A percentile compares a stretch with the other conserved stretches of the same genome.
phyloP scores from a whole-genome alignment of 164 flowering plant species.

The Litsea cubeba region DNA sequence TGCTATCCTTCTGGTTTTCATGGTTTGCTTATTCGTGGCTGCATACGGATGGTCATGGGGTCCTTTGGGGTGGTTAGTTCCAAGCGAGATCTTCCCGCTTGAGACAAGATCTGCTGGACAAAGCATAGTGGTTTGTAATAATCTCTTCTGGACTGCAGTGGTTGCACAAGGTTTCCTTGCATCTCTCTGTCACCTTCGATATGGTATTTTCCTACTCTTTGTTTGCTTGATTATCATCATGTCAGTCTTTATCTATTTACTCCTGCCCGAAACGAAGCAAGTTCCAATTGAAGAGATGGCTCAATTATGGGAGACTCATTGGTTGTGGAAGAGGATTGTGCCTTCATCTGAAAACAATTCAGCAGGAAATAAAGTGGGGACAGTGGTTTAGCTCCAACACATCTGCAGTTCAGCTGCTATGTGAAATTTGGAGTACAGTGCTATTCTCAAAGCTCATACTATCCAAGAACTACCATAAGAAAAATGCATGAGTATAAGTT shows the following conservation, averaged over 20 bases:
- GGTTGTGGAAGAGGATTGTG: constrained; percentile 63
- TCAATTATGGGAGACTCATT: constrained; percentile 55
- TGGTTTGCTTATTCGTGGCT: constrained; percentile 49
- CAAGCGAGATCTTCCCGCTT: constrained; percentile 88
- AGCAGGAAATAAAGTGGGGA: neutral
- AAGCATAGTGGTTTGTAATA: constrained; percentile 79
- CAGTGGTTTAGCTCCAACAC: neutral
- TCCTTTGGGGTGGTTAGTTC: constrained; percentile 89
- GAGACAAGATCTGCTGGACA: constrained; percentile 93
- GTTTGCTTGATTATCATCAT: constrained; percentile 55
- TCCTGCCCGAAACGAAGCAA: constrained; percentile 89
- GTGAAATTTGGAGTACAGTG: too few species aligned
- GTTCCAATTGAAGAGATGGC: constrained; percentile 83
- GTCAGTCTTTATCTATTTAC: constrained; percentile 69
- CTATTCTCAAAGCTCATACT: too few species aligned
- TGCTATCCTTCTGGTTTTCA: constrained; percentile 51
- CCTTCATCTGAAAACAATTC: constrained; percentile 2
- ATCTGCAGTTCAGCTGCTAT: too few species aligned
- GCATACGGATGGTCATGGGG: constrained; percentile 82
- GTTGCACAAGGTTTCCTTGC: constrained; percentile 79
- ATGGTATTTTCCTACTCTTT: constrained; percentile 80
- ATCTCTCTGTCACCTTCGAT: constrained; percentile 70
- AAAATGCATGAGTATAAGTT: too few species aligned
- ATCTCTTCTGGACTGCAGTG: constrained; percentile 77
- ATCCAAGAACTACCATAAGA: too few species aligned